These are phyloP conservation scores for Lentinula detonsa DNA, from an alignment of 768 basidiomycete species.

Conservation along the genomic window DNA sequence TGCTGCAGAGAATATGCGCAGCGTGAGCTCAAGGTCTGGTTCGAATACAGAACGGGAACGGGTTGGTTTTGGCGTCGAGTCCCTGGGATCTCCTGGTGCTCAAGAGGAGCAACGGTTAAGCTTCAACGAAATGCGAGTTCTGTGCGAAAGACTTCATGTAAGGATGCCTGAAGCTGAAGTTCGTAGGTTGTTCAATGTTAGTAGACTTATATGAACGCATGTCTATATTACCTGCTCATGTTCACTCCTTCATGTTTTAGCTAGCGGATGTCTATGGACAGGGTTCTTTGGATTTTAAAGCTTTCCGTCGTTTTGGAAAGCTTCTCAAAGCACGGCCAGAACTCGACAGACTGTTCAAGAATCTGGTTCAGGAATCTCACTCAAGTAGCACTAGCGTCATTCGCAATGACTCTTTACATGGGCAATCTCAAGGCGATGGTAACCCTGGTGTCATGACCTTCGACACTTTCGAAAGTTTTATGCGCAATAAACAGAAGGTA, in stretches of 20 bases:
- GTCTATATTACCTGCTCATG: neutral
- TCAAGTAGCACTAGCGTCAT: neutral
- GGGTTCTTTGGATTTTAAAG: conserved; percentile 66
- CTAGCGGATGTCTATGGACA: conserved; percentile 51
- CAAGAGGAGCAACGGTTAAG: conserved; percentile 53
- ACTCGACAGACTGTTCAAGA: conserved; percentile 55
- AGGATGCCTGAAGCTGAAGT: conserved; percentile 52
- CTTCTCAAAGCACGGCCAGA: conserved; percentile 80
- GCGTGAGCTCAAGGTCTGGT: neutral
- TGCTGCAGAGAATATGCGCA: conserved; percentile 33
- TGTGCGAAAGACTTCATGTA: conserved; percentile 70
- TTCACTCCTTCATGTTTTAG: conserved; percentile 27
- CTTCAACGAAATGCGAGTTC: conserved; percentile 64
- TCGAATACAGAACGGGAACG: neutral
- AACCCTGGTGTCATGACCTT: conserved; percentile 34
- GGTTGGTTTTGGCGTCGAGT: neutral
- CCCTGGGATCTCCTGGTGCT: neutral
- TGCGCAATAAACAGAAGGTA: conserved; percentile 18
- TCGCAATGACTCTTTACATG: neutral
- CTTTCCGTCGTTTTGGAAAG: conserved; percentile 81
- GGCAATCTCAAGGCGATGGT: neutral
- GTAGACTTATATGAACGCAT: conserved; percentile 1
- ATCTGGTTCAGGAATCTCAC: neutral
- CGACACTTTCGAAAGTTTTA: conserved; percentile 36
- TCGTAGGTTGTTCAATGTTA: conserved; percentile 50